Percentiles rank a stretch among this genome's conserved stretches.
Evolutionary conservation across 768 basidiomycete genomes (phyloP).

Genomic region (Paxillus ammoniavirescens): DNA sequence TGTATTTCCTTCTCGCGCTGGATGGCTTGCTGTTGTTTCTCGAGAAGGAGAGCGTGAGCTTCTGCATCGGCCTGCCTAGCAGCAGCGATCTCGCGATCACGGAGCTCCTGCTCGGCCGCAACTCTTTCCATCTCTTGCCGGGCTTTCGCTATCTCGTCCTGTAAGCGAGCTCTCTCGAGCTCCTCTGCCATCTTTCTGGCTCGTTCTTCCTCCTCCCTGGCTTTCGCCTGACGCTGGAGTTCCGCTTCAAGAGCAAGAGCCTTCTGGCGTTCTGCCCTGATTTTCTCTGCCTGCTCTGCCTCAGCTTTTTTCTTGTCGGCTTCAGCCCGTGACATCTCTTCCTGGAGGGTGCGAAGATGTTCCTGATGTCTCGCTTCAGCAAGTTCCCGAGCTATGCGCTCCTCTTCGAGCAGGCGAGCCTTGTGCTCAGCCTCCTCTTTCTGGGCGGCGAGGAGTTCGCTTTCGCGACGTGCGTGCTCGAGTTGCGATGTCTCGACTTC

Average conservation of each 20-base stretch:
- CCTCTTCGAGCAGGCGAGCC: constrained; percentile 29
- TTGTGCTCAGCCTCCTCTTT: constrained; percentile 29
- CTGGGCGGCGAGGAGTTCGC: constrained; percentile 24
- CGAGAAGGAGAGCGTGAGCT: constrained; percentile 21
- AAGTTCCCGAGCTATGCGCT: constrained; percentile 26
- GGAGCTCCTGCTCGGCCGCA: constrained; percentile 24
- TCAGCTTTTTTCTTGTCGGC: constrained; percentile 20
- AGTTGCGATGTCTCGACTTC: constrained; percentile 28
- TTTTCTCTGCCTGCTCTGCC: constrained; percentile 24
- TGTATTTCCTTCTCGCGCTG: constrained; percentile 26
- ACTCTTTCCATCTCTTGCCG: constrained; percentile 24
- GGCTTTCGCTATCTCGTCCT: constrained; percentile 27
- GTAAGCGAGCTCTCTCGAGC: constrained; percentile 27
- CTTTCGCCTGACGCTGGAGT: constrained; percentile 25
- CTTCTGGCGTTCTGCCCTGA: constrained; percentile 27
- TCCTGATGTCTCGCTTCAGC: constrained; percentile 30
- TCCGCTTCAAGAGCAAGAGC: constrained; percentile 30
- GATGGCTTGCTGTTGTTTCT: constrained; percentile 20
- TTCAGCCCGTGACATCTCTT: constrained; percentile 26
- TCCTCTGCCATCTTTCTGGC: constrained; percentile 23
- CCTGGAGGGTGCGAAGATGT: constrained; percentile 26
- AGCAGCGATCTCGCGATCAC: constrained; percentile 22
- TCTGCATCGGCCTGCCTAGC: constrained; percentile 26
- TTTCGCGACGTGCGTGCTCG: constrained; percentile 27
- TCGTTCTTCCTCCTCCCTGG: constrained; percentile 25